Conservation (phyloP, 306 rosid species). For the Pyrus bretschneideri region DNA sequence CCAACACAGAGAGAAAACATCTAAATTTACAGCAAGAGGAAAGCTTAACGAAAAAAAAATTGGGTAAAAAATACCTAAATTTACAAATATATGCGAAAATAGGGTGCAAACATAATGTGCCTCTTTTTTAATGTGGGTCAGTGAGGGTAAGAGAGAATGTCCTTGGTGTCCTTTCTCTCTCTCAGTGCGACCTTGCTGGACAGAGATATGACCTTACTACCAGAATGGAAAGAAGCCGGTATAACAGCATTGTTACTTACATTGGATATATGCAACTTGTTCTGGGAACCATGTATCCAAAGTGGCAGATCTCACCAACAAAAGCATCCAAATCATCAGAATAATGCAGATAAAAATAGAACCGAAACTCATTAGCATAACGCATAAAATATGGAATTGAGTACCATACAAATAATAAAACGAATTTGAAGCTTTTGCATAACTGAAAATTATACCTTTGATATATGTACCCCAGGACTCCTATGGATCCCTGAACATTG, state of each 20-base stretch:
- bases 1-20: too few relatives aligned
- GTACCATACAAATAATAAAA: slow-evolving; percentile 1
- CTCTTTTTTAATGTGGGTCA: too few relatives aligned
- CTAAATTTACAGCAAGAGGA: too few relatives aligned
- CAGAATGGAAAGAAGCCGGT: neutral
- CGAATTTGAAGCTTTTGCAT: neutral
- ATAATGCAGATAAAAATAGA: neutral
- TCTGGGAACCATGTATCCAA: slow-evolving; percentile 93
- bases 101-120: too few relatives aligned
- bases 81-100: too few relatives aligned
- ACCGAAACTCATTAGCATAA: neutral
- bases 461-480: slow-evolving; percentile 88
- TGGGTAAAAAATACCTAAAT: too few relatives aligned
- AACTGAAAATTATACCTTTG: slow-evolving; percentile 42
- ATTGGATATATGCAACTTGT: slow-evolving; percentile 81
- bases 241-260: slow-evolving; percentile 27
- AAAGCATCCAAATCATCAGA: slow-evolving; percentile 3
- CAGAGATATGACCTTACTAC: neutral
- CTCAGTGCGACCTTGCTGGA: too few relatives aligned
- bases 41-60: too few relatives aligned
- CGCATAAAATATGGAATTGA: neutral
- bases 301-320: slow-evolving; percentile 85
- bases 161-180: too few relatives aligned
- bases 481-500: slow-evolving; percentile 89
- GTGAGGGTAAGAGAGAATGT: too few relatives aligned